Conservation (phyloP, 2,329 filamentous ascomycete species). For the Pestalotiopsis fici region DNA sequence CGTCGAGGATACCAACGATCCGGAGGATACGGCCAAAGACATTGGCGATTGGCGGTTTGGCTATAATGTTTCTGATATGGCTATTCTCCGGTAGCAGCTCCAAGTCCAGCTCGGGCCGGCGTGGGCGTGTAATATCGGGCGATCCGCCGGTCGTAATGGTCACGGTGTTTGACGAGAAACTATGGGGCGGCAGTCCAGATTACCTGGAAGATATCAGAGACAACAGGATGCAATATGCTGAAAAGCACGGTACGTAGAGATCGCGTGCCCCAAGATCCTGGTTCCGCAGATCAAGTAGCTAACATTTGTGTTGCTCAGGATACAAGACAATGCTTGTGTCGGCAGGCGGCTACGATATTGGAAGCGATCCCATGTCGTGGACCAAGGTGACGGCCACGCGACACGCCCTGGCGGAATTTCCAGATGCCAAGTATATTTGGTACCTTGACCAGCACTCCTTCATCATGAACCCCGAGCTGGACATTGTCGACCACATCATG, state of each 20-base stretch:
- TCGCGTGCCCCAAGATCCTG: neutral
- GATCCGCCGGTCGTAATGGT: slow-evolving; percentile 74
- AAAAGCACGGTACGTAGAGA: slow-evolving; percentile 69
- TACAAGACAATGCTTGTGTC: slow-evolving; percentile 84
- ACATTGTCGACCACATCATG: slow-evolving; percentile 73
- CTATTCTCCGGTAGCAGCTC: slow-evolving; percentile 46
- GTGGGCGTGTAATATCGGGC: slow-evolving; percentile 45
- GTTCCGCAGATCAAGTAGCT: neutral
- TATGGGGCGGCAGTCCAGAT: slow-evolving; percentile 54
- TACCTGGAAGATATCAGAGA: slow-evolving; percentile 76
- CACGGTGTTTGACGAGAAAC: slow-evolving; percentile 73
- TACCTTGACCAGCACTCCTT: slow-evolving; percentile 81
- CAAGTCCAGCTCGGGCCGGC: slow-evolving; percentile 18
- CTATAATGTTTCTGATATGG: slow-evolving; percentile 61
- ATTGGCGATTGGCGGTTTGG: slow-evolving; percentile 54
- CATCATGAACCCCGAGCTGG: slow-evolving; percentile 80
- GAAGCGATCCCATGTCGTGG: slow-evolving; percentile 65
- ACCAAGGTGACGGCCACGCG: slow-evolving; percentile 81
- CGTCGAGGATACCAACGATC: slow-evolving; percentile 53
- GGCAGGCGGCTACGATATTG: slow-evolving; percentile 73
- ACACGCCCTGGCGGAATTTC: slow-evolving; percentile 81
- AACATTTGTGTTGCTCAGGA: slow-evolving; percentile 51
- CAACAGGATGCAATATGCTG: slow-evolving; percentile 84
- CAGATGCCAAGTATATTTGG: slow-evolving; percentile 81
- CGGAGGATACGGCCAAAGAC: slow-evolving; percentile 66